phyloP scores from a whole-genome alignment of 495 filamentous ascomycete species.

The Chaetomium cochliodes region DNA sequence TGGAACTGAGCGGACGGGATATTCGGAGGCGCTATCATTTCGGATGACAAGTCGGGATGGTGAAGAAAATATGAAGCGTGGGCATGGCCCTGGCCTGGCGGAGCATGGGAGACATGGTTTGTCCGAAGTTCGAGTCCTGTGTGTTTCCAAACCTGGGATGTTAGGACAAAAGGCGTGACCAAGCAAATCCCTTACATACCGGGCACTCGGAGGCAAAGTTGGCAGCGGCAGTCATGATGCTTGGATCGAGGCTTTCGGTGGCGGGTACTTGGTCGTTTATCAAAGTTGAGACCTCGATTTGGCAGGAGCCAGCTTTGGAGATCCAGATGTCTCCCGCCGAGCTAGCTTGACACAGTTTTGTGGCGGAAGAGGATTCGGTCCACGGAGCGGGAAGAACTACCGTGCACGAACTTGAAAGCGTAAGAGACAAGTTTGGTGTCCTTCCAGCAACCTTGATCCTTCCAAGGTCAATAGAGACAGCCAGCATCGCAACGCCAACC shows the following conservation, averaged over 20 bases:
- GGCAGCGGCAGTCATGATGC: slow-evolving; percentile 1
- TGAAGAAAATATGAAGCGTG: slow-evolving; percentile 30
- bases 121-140: slow-evolving; percentile 29
- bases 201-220: slow-evolving; percentile 23
- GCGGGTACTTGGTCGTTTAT: slow-evolving; percentile 24
- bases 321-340: slow-evolving; percentile 30
- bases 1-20: slow-evolving; percentile 36
- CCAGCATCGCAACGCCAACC: slow-evolving; percentile 18
- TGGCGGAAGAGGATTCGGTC: slow-evolving; percentile 10
- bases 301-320: slow-evolving; percentile 33
- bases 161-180: not conserved
- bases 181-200: slow-evolving; percentile 17
- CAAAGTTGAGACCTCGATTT: slow-evolving; percentile 25
- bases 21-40: slow-evolving; percentile 25
- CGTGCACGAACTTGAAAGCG: slow-evolving; percentile 24
- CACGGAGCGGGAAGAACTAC: slow-evolving; percentile 16
- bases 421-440: slow-evolving; percentile 22
- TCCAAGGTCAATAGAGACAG: slow-evolving; percentile 25
- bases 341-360: slow-evolving; percentile 21
- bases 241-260: not conserved
- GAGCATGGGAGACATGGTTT: slow-evolving; percentile 16
- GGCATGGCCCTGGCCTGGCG: not conserved
- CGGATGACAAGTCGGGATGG: slow-evolving; percentile 33
- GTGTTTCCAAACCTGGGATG: slow-evolving; percentile 30
- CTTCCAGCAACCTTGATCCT: slow-evolving; percentile 25